These are phyloP conservation scores for Fusarium miscanthi DNA, from an alignment of 2,329 filamentous ascomycete species.

Conservation along the genomic window DNA sequence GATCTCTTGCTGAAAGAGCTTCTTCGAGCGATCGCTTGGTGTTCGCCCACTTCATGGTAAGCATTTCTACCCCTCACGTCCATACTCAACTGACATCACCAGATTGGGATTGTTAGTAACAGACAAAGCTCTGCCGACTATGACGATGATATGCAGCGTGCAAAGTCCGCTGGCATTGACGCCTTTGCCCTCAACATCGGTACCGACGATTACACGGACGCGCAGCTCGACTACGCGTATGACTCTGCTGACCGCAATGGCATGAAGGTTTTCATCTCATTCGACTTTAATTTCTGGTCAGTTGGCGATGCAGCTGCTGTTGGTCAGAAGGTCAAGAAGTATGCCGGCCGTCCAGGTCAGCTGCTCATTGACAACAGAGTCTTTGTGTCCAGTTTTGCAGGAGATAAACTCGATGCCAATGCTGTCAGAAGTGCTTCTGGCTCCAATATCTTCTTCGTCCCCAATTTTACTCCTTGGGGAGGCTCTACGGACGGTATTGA, in stretches of 20 bases:
- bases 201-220: slow-evolving; percentile 55
- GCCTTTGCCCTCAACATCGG: slow-evolving; percentile 64
- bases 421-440: slow-evolving; percentile 57
- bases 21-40: slow-evolving; percentile 30
- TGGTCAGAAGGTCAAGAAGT: slow-evolving; percentile 59
- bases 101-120: slow-evolving; percentile 59
- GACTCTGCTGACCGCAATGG: slow-evolving; percentile 58
- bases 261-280: slow-evolving; percentile 68
- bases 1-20: slow-evolving; percentile 11
- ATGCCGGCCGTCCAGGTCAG: slow-evolving; percentile 57
- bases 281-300: slow-evolving; percentile 65
- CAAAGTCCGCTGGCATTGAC: slow-evolving; percentile 58
- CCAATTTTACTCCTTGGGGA: slow-evolving; percentile 60
- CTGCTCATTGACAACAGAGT: slow-evolving; percentile 61
- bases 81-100: background rate
- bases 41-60: slow-evolving; percentile 36
- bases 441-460: slow-evolving; percentile 59
- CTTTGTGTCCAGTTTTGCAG: slow-evolving; percentile 65
- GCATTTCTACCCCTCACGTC: fast-evolving
- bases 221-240: slow-evolving; percentile 61
- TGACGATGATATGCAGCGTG: slow-evolving; percentile 59
- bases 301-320: slow-evolving; percentile 51
- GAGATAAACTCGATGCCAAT: slow-evolving; percentile 58
- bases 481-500: slow-evolving; percentile 55
- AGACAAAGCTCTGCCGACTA: slow-evolving; percentile 57